Percentiles rank a stretch among this genome's conserved stretches.
Evolutionary conservation across 805 yeast genomes (phyloP).

Genomic region (Saccharomycopsis fermentans): DNA sequence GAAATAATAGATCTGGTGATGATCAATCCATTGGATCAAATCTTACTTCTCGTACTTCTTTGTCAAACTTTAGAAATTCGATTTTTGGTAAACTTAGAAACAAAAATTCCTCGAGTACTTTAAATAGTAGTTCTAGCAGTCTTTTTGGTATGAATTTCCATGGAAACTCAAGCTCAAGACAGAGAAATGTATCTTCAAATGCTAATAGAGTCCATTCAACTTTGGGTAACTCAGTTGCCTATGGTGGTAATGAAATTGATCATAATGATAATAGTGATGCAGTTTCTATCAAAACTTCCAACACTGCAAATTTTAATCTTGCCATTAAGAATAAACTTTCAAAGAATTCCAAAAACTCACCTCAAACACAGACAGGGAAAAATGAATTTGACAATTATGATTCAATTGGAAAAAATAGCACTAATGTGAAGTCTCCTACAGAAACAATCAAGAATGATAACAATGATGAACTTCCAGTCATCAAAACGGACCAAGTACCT

Average conservation of each 20-base stretch:
- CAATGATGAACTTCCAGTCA: not conserved
- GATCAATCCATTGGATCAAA: slow-evolving; percentile 10
- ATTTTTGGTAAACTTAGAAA: slow-evolving; percentile 11
- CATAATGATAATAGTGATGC: slow-evolving; percentile 8
- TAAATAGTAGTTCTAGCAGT: not conserved
- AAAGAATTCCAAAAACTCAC: not conserved
- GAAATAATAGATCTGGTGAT: not conserved
- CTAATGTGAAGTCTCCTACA: not conserved
- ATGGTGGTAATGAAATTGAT: not conserved
- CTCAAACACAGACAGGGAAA: not conserved
- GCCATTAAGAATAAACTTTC: slow-evolving; percentile 10
- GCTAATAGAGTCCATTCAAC: not conserved
- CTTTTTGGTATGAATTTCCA: not conserved
- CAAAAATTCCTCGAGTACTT: not conserved
- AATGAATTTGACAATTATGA: not conserved
- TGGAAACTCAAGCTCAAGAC: not conserved
- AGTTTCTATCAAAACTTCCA: slow-evolving; percentile 12
- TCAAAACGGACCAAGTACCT: not conserved
- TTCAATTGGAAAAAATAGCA: not conserved
- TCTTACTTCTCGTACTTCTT: slow-evolving; percentile 17
- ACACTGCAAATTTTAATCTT: slow-evolving; percentile 16
- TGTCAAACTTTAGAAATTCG: slow-evolving; percentile 14
- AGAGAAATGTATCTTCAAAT: not conserved
- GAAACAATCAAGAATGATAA: not conserved
- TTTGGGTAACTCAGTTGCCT: not conserved